phyloP scores from a whole-genome alignment of 768 basidiomycete genomes.

The Auriscalpium vulgare region DNA sequence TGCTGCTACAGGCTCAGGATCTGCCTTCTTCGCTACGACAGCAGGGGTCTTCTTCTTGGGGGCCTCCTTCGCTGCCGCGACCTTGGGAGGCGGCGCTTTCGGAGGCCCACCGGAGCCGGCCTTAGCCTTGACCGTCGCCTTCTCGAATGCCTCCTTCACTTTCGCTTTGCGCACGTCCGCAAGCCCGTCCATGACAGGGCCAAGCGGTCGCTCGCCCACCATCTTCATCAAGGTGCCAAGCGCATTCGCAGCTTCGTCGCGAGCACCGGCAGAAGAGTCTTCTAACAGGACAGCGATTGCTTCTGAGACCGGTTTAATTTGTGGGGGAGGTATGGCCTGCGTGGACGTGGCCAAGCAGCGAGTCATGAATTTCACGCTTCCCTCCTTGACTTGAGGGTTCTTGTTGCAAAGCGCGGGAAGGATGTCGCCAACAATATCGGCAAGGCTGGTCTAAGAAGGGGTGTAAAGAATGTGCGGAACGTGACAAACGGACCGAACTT shows the following conservation, averaged over 20 bases:
- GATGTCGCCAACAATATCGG: conserved; percentile 80
- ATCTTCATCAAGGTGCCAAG: conserved; percentile 94
- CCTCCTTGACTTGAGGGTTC: conserved; percentile 96
- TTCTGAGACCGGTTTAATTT: conserved; percentile 79
- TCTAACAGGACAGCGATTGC: conserved; percentile 68
- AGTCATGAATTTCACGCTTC: conserved; percentile 78
- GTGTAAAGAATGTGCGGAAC: conserved; percentile 6
- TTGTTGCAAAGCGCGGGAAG: conserved; percentile 73
- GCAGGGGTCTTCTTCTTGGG: conserved; percentile 17
- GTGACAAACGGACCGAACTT: conserved; percentile 23
- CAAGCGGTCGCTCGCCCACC: conserved; percentile 88
- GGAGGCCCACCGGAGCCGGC: conserved; percentile 47
- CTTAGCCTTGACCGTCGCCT: conserved; percentile 88
- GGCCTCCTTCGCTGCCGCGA: conserved; percentile 6
- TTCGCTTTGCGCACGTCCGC: conserved; percentile 85
- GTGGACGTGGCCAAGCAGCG: conserved; percentile 70
- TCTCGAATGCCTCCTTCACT: conserved; percentile 90
- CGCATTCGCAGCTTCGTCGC: conserved; percentile 82
- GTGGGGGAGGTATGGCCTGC: conserved; percentile 58
- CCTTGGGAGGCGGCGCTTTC: conserved; percentile 12
- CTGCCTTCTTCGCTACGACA: conserved; percentile 18
- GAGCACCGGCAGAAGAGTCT: conserved; percentile 82
- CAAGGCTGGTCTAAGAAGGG: conserved; percentile 54
- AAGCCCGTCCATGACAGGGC: conserved; percentile 76
- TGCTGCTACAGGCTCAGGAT: conserved; percentile 17